Evolutionary conservation across 2,329 filamentous ascomycete species (phyloP).

Genomic region (Ophiostoma himal-ulmi): DNA sequence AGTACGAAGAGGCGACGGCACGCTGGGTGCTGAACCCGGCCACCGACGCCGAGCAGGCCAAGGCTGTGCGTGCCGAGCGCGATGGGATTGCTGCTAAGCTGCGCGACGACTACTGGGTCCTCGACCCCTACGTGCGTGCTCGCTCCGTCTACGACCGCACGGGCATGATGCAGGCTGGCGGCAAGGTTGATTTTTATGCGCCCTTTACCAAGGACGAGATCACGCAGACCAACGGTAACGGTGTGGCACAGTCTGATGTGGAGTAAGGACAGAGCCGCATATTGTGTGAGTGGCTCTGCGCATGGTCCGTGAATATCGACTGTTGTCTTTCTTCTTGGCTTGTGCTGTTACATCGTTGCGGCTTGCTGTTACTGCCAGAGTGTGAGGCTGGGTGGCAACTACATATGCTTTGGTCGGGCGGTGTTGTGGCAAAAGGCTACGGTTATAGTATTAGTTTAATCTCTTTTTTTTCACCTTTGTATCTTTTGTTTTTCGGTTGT

Average conservation of each 20-base stretch:
- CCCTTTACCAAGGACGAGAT: conserved; percentile 23
- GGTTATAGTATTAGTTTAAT: background rate
- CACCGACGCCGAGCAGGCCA: conserved; percentile 42
- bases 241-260: conserved; percentile 36
- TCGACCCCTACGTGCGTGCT: conserved; percentile 83
- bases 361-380: background rate
- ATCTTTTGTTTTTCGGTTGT: background rate
- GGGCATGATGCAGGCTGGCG: conserved; percentile 62
- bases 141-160: conserved; percentile 78
- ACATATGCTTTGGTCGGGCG: background rate
- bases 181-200: conserved; percentile 66
- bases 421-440: background rate
- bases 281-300: background rate
- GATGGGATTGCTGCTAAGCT: conserved; percentile 58
- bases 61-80: conserved; percentile 51
- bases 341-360: background rate
- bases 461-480: background rate
- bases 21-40: conserved; percentile 59
- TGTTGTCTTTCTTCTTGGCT: background rate
- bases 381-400: background rate
- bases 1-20: conserved; percentile 68
- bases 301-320: background rate
- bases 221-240: conserved; percentile 27
- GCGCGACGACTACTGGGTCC: conserved; percentile 73
- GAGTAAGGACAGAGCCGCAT: conserved; percentile 32